Evolutionary conservation across 2,329 filamentous ascomycete genomes (phyloP).

Genomic region (Pseudocercospora crystallina): DNA sequence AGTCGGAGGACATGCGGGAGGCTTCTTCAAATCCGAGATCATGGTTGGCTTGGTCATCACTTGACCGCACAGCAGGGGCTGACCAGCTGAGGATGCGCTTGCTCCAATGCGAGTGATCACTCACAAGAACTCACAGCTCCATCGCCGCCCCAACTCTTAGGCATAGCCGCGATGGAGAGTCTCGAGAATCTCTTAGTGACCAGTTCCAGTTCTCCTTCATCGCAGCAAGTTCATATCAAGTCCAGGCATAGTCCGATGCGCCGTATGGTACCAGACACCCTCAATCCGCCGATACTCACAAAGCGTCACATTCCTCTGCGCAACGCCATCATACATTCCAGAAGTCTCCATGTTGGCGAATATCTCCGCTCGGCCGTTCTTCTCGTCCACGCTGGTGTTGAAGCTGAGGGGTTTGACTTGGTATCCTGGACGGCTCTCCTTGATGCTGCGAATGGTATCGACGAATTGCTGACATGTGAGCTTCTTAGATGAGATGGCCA

Average conservation of each 20-base stretch:
- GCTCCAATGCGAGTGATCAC: no score
- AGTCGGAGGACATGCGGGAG: no score
- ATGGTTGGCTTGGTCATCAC: no score
- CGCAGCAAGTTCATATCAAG: slow-evolving; percentile 11
- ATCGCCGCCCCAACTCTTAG: no score
- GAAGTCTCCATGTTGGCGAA: slow-evolving; percentile 16
- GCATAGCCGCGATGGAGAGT: no score
- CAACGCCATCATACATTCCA: slow-evolving; percentile 10
- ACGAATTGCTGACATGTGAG: slow-evolving; percentile 12
- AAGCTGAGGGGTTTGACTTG: slow-evolving; percentile 11
- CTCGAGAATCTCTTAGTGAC: no score
- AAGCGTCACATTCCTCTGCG: slow-evolving; percentile 12
- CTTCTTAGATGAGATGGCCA: slow-evolving; percentile 3
- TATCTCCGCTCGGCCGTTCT: slow-evolving; percentile 9
- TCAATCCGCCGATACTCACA: slow-evolving; percentile 16
- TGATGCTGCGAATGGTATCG: slow-evolving; percentile 4
- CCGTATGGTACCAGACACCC: slow-evolving; percentile 13
- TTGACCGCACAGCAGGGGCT: no score
- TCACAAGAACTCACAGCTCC: no score
- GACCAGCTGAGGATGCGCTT: no score
- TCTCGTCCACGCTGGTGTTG: slow-evolving; percentile 12
- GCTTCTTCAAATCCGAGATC: no score
- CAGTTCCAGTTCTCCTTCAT: no score
- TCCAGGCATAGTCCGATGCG: slow-evolving; percentile 15
- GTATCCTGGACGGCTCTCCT: slow-evolving; percentile 6